Conservation (phyloP, 345 rosid genomes). For the Acer campestre region DNA sequence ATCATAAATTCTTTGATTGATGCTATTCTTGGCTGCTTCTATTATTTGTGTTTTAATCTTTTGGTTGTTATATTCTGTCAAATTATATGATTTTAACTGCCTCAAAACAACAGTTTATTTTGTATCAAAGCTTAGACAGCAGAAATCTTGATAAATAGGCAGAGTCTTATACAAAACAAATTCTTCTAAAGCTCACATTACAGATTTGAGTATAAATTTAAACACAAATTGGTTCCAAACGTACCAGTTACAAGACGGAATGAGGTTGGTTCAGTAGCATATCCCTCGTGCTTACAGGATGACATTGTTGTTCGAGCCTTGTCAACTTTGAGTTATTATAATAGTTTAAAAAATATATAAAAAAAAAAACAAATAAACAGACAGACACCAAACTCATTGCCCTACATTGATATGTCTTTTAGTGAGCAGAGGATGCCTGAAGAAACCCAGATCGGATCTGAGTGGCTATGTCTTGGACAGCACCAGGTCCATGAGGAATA, state of each 20-base stretch:
- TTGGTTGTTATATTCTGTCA: background rate
- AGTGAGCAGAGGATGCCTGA: slow-evolving; percentile 22
- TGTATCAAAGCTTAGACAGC: background rate
- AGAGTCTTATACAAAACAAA: background rate
- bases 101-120: background rate
- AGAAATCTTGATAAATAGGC: background rate
- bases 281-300: too few relatives aligned
- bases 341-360: too few relatives aligned
- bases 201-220: background rate
- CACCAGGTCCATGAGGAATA: slow-evolving; percentile 40
- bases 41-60: background rate
- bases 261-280: too few relatives aligned
- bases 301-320: too few relatives aligned
- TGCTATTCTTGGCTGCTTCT: background rate
- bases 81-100: background rate
- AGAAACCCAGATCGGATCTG: slow-evolving; percentile 35
- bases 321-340: too few relatives aligned
- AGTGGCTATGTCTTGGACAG: slow-evolving; percentile 29
- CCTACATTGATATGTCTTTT: background rate
- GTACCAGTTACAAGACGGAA: too few relatives aligned
- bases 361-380: too few relatives aligned
- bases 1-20: too few relatives aligned
- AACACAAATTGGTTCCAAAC: too few relatives aligned
- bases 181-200: background rate
- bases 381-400: too few relatives aligned